Percentiles rank a stretch among this genome's conserved stretches.
These are phyloP conservation scores for Erodium moschatum DNA, from an alignment of 441 rosid species.

Conservation along the genomic window DNA sequence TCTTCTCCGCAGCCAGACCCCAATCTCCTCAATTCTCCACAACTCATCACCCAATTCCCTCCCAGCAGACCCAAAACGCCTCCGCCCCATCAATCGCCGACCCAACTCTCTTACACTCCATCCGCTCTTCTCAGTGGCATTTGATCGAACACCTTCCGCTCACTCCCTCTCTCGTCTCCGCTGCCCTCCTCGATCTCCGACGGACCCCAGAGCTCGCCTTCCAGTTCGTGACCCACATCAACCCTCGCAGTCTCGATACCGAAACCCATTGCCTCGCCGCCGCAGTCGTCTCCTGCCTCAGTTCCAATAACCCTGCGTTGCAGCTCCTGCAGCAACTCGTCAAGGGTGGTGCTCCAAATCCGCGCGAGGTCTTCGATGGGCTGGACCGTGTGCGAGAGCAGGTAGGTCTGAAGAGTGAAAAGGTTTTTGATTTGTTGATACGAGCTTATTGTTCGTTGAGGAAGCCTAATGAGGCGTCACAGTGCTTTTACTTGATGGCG, in stretches of 20 bases:
- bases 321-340: slow-evolving; percentile 44
- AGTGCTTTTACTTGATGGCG: slow-evolving; percentile 58
- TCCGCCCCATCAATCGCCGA: background rate
- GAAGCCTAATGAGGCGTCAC: slow-evolving; percentile 49
- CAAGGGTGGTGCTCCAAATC: slow-evolving; percentile 14
- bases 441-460: slow-evolving; percentile 53
- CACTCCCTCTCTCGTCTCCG: slow-evolving; percentile 35
- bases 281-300: slow-evolving; percentile 43
- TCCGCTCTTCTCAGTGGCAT: slow-evolving; percentile 67
- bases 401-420: slow-evolving; percentile 37
- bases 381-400: slow-evolving; percentile 35
- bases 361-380: slow-evolving; percentile 42
- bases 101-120: slow-evolving; percentile 17
- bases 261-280: slow-evolving; percentile 51
- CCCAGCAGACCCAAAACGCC: background rate
- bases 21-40: slow-evolving; percentile 26
- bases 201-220: slow-evolving; percentile 51
- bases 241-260: slow-evolving; percentile 33
- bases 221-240: slow-evolving; percentile 39
- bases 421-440: slow-evolving; percentile 49
- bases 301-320: slow-evolving; percentile 47
- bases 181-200: slow-evolving; percentile 38
- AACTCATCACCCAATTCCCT: slow-evolving; percentile 9
- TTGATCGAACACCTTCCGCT: slow-evolving; percentile 52
- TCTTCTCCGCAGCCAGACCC: slow-evolving; percentile 16